These are phyloP conservation scores for Debaryomycetaceae sp. DNA, from an alignment of 1,139 yeast genomes.

Conservation along the genomic window DNA sequence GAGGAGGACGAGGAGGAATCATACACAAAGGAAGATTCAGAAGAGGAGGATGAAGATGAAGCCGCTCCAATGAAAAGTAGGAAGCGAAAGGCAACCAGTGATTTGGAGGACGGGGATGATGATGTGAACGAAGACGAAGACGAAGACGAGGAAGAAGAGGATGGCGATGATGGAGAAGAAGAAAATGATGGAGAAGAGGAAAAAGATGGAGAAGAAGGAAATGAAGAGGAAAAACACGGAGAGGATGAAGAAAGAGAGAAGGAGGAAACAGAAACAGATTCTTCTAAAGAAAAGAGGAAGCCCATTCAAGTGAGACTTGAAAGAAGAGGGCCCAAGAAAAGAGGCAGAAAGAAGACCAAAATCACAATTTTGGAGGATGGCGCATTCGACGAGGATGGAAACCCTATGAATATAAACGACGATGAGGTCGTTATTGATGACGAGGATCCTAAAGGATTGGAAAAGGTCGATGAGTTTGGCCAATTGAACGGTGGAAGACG, in stretches of 20 bases:
- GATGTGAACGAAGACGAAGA: slow-evolving; percentile 16
- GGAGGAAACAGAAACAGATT: slow-evolving; percentile 18
- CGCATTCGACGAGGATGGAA: slow-evolving; percentile 47
- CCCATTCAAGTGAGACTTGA: slow-evolving; percentile 6
- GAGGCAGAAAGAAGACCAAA: slow-evolving; percentile 47
- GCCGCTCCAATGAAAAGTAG: slow-evolving; percentile 9
- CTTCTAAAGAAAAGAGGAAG: slow-evolving; percentile 13
- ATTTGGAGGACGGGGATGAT: slow-evolving; percentile 14
- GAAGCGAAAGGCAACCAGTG: slow-evolving; percentile 14
- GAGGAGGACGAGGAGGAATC: slow-evolving; percentile 9
- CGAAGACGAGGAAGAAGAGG: slow-evolving; percentile 17
- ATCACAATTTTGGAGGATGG: slow-evolving; percentile 36
- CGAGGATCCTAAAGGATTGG: slow-evolving; percentile 76
- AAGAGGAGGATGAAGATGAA: slow-evolving; percentile 11
- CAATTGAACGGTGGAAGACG: slow-evolving; percentile 70
- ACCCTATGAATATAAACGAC: slow-evolving; percentile 53
- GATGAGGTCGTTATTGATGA: slow-evolving; percentile 78
- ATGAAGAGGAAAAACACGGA: slow-evolving; percentile 18
- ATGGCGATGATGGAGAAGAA: slow-evolving; percentile 15
- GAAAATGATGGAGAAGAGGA: slow-evolving; percentile 22
- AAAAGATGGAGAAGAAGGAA: slow-evolving; percentile 17
- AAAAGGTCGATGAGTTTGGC: slow-evolving; percentile 69
- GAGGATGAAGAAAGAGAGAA: slow-evolving; percentile 21
- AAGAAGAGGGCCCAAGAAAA: slow-evolving; percentile 30
- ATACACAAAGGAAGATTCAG: slow-evolving; percentile 11